Percentiles rank a stretch among this genome's conserved stretches.
phyloP scores from a whole-genome alignment of 345 rosid species.

The Heritiera fomes region DNA sequence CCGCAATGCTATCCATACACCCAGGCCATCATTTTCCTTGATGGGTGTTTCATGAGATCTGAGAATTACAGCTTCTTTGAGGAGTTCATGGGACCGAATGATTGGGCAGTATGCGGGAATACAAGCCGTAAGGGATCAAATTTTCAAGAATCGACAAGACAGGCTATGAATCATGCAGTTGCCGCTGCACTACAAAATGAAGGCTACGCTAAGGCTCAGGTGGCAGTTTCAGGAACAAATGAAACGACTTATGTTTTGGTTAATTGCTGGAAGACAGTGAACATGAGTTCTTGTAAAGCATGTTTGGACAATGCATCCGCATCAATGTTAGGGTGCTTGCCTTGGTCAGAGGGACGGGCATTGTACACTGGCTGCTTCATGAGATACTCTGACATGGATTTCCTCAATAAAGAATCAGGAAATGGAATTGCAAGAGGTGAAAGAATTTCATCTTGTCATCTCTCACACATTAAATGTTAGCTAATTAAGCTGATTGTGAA shows the following conservation, averaged over 20 bases:
- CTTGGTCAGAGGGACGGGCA: constrained; percentile 85
- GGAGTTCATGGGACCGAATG: constrained; percentile 62
- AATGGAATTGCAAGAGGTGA: constrained; percentile 65
- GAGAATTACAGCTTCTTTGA: constrained; percentile 79
- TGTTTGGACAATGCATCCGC: constrained; percentile 78
- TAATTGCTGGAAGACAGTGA: constrained; percentile 81
- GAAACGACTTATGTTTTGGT: constrained; percentile 68
- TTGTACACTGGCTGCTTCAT: constrained; percentile 85
- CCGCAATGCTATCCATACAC: constrained; percentile 86
- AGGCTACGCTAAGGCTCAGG: constrained; percentile 56
- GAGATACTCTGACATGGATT: constrained; percentile 69
- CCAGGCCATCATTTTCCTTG: constrained; percentile 78
- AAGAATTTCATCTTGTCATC: background rate
- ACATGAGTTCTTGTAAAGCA: constrained; percentile 54
- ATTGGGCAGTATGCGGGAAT: constrained; percentile 66
- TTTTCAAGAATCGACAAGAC: constrained; percentile 50
- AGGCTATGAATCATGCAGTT: constrained; percentile 46
- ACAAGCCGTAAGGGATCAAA: constrained; percentile 37
- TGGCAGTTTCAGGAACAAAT: constrained; percentile 32
- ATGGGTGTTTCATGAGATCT: constrained; percentile 94
- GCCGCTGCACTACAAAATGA: constrained; percentile 43
- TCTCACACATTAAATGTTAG: background rate
- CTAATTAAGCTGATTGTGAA: background rate
- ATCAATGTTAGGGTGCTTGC: constrained; percentile 66
- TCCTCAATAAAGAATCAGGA: constrained; percentile 58